Evolutionary conservation across 306 rosid species (phyloP), one percentile per base, ranked within the genome.

Genomic region (Rubus idaeus): DNA sequence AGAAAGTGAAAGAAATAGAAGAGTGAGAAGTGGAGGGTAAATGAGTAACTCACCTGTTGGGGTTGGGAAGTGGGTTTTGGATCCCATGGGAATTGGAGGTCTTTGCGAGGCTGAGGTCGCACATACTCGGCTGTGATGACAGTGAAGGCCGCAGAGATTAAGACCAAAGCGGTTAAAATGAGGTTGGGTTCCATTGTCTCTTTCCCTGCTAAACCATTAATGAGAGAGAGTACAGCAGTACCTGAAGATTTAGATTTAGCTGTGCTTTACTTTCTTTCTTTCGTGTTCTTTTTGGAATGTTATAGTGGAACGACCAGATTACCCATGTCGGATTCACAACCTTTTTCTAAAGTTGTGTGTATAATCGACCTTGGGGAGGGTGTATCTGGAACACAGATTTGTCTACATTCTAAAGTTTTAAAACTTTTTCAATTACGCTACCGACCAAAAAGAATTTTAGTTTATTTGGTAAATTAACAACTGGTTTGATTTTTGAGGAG

Each of bases 101-200:
- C 74, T 82, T 89, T 63, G 12, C 97, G 91, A n/a, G 96, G 96
- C 62, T 21, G 86, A 45, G 98, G 98, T 55, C 97, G 93, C 69
- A 92, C 74, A 44, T 94, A 94, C 21, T 83, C 92, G 56, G 81
- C 86, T 10, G 75, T 17, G 51, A 70, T 72, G 41, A 71, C 73
- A 57, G 87, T 77, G 42, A 83, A 26, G 67, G 46, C 47, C 69
- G 37, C 70, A 52, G 84, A 77, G 49, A 82, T 16, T 4, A 84
- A 20, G 53, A 90, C 8, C 35, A 75, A 53, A 57, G 83, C 5
- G 26, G 88, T 52, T 2, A 80, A 77, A 49, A 52, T 55, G 9
- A 64, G 78, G 70, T 80, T 84, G 16, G 78, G 65, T 5, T 69
- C 82, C 98, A 93, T 93, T 0, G 62, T 23, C 4, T 26, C 53